A percentile compares a stretch with the other conserved stretches of the same genome.
Conservation (phyloP, 106 monocot species). For the Chionographis japonica region DNA sequence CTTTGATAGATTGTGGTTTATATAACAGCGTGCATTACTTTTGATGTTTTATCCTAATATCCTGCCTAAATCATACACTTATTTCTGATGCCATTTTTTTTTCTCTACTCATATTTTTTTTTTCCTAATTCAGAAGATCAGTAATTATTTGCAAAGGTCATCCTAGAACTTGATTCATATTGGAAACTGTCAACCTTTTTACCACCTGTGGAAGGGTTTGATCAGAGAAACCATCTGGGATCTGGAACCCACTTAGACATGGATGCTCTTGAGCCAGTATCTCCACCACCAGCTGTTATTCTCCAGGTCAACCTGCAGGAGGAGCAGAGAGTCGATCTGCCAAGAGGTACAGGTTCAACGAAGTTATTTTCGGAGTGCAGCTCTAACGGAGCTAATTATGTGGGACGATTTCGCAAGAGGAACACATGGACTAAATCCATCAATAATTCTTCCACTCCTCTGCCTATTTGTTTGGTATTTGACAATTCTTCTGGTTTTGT, state of each 20-base stretch:
- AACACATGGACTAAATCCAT: constrained; percentile 24
- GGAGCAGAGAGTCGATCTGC: constrained; percentile 20
- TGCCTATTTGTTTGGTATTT: constrained; percentile 1
- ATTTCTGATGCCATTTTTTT: neutral
- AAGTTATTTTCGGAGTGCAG: constrained; percentile 8
- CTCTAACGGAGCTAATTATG: constrained; percentile 4
- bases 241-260: constrained; percentile 20
- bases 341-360: constrained; percentile 17
- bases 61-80: neutral
- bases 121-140: too few relatives aligned
- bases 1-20: neutral
- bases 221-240: constrained; percentile 15
- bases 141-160: constrained; percentile 10
- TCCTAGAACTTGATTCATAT: constrained; percentile 22
- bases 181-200: constrained; percentile 17
- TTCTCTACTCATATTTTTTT: too few relatives aligned
- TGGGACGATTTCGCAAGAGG: constrained; percentile 15
- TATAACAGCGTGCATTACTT: too few relatives aligned
- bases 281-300: constrained; percentile 23
- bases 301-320: constrained; percentile 25
- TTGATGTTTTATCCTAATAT: too few relatives aligned
- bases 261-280: constrained; percentile 9
- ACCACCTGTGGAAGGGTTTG: constrained; percentile 12
- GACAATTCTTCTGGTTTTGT: constrained; percentile 29
- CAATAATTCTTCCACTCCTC: constrained; percentile 6